phyloP scores from a whole-genome alignment of 164 flowering plant species.

The Stephania cephalantha region DNA sequence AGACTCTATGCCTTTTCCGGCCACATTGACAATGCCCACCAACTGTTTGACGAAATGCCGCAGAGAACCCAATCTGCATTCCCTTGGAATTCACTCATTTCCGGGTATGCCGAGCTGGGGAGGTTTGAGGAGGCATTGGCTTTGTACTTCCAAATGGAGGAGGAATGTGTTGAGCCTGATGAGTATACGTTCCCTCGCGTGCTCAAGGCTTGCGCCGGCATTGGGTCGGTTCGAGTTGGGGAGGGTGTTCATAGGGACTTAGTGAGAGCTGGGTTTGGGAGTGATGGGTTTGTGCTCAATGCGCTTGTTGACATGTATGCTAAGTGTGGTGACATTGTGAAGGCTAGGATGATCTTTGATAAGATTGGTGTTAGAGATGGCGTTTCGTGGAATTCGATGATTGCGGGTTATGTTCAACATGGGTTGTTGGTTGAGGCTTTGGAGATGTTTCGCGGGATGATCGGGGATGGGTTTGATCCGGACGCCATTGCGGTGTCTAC shows the following conservation, averaged over 20 bases:
- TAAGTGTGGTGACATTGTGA: slow-evolving; percentile 81
- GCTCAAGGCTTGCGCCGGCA: slow-evolving; percentile 74
- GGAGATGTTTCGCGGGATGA: slow-evolving; percentile 43
- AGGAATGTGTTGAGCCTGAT: slow-evolving; percentile 77
- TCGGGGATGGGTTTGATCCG: slow-evolving; percentile 40
- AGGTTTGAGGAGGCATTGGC: slow-evolving; percentile 74
- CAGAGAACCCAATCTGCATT: slow-evolving; percentile 40
- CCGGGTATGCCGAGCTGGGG: slow-evolving; percentile 67
- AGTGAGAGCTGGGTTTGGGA: slow-evolving; percentile 50
- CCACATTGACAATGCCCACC: slow-evolving; percentile 50
- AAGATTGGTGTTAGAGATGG: slow-evolving; percentile 38
- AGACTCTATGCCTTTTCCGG: slow-evolving; percentile 60
- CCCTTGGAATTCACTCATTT: slow-evolving; percentile 75
- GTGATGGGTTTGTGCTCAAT: slow-evolving; percentile 55
- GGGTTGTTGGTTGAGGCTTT: slow-evolving; percentile 47
- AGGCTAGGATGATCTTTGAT: slow-evolving; percentile 63
- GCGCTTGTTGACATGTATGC: slow-evolving; percentile 88
- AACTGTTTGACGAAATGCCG: slow-evolving; percentile 75
- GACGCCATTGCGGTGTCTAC: slow-evolving; percentile 57
- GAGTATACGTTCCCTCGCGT: slow-evolving; percentile 73
- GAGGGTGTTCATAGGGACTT: slow-evolving; percentile 66
- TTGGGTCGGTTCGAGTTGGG: slow-evolving; percentile 54
- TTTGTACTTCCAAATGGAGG: slow-evolving; percentile 75
- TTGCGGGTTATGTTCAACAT: slow-evolving; percentile 55
- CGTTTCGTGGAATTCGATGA: slow-evolving; percentile 83